Evolutionary conservation across 2,329 filamentous ascomycete genomes (phyloP).

Genomic region (Beauveria sp.): DNA sequence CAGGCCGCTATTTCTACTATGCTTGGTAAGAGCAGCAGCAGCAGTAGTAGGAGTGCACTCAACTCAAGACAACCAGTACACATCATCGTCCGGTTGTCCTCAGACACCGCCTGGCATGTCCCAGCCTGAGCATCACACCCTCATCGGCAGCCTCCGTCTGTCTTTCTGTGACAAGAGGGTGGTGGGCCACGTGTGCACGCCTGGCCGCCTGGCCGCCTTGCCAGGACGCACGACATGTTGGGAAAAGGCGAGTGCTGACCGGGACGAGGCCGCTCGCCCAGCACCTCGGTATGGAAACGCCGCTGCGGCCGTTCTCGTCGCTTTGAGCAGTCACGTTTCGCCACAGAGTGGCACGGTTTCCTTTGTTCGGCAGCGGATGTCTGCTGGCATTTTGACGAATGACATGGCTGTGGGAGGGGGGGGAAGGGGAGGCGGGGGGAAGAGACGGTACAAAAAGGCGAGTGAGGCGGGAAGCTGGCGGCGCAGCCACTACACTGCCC

Average conservation of each 20-base stretch:
- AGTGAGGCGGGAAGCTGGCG: constrained; percentile 4
- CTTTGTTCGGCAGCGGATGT: neutral
- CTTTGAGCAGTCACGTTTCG: no score
- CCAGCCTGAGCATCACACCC: constrained; percentile 1
- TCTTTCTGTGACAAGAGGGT: neutral
- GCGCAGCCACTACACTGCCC: neutral
- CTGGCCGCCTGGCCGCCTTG: neutral
- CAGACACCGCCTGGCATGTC: neutral
- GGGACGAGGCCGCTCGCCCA: neutral
- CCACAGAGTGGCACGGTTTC: no score
- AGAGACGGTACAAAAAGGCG: neutral
- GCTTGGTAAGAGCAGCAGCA: neutral
- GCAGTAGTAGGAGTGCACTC: neutral
- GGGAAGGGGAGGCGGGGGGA: neutral
- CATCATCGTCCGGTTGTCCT: neutral
- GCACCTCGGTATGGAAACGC: neutral
- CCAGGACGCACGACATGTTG: constrained; percentile 2
- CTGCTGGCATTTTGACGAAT: neutral
- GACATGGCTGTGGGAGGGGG: no score
- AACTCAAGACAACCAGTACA: neutral
- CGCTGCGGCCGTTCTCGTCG: no score
- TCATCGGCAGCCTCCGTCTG: neutral
- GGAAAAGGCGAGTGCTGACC: neutral
- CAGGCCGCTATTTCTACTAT: neutral
- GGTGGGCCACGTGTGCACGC: constrained; percentile 4